Evolutionary conservation across 2,329 filamentous ascomycete genomes (phyloP).

Genomic region (Neonectria coccinea): DNA sequence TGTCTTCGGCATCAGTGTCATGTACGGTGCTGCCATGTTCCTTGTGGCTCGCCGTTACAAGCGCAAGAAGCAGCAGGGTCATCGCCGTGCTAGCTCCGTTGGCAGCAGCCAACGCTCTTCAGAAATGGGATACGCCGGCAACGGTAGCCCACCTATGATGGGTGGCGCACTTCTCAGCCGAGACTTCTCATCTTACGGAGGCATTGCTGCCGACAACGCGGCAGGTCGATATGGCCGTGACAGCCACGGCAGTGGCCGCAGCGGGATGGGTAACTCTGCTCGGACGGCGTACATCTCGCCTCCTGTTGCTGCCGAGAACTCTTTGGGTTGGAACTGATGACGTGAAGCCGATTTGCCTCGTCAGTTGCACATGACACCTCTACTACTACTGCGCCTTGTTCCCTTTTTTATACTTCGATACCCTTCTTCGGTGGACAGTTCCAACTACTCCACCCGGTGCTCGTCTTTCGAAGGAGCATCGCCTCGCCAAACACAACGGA

Average conservation of each 20-base stretch:
- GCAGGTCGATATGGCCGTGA: slow-evolving; percentile 56
- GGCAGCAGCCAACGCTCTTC: slow-evolving; percentile 60
- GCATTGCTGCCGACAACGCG: slow-evolving; percentile 48
- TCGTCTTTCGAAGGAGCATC: background rate
- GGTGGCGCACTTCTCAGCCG: slow-evolving; percentile 73
- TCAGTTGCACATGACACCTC: slow-evolving; percentile 36
- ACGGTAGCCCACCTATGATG: slow-evolving; percentile 73
- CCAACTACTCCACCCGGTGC: slow-evolving; percentile 38
- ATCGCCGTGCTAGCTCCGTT: slow-evolving; percentile 82
- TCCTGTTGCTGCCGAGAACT: slow-evolving; percentile 93
- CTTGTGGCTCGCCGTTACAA: slow-evolving; percentile 91
- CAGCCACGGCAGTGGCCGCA: slow-evolving; percentile 75
- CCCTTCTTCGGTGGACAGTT: slow-evolving; percentile 48
- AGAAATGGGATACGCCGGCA: slow-evolving; percentile 64
- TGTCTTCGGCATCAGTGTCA: slow-evolving; percentile 80
- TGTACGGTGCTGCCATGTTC: slow-evolving; percentile 97
- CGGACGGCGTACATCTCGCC: slow-evolving; percentile 81
- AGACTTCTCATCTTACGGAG: slow-evolving; percentile 68
- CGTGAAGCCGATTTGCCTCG: slow-evolving; percentile 28
- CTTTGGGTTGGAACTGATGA: slow-evolving; percentile 87
- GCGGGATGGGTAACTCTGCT: slow-evolving; percentile 64
- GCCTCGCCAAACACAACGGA: slow-evolving; percentile 14
- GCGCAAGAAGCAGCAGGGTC: slow-evolving; percentile 81
- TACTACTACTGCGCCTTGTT: slow-evolving; percentile 39
- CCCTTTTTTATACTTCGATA: slow-evolving; percentile 48